Base-by-base conservation (phyloP, 768 basidiomycete species). In the Mycena capillaripes region DNA sequence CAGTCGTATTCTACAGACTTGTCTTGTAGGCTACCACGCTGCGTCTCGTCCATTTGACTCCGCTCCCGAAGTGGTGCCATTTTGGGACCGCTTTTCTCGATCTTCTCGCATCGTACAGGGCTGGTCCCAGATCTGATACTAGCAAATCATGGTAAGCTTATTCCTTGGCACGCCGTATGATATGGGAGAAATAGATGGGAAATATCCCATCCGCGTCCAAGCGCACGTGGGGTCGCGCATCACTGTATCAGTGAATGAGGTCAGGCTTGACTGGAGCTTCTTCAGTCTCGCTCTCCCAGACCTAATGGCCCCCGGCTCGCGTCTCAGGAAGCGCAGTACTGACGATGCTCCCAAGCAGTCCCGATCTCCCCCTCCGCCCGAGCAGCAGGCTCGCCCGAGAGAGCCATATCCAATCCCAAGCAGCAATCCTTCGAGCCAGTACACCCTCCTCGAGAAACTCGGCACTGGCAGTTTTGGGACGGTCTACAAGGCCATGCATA, bases 401-500 rank as follows among this genome's bases (percentile, higher is more conserved):
- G 92, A 91, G 55, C 92, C 93, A 21, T 89, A 86, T 80, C 92
- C 93, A 16, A 83, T 93, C 66, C 92, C 93, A 42, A 90, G 87
- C 80, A 93, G 79, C 80, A 96, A 96, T 78, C 96, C 96, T 23
- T 91, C 95, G 14, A 94, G 91, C 76, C 95, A 97, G 78, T 98
- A 98, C 80, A 95, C 95, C 53, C 84, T 99, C 40, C 88, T 97
- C 66, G 96, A 98, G 83, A 98, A 98, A 81, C 89, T 99, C n/a
- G 97, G 97, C 19, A 97, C 96, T 27, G 97, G 97, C 40, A 96
- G 94, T 81, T 99, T 99, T 79, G 97, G 97, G 11, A 94, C 92
- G 1, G 97, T 99, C 66, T 99, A 96, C 90, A 98, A 98, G 86
- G 97, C 96, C 11, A 92, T 97, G 78, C 96, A 99, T 83, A 95